Evolutionary conservation across 2,329 filamentous ascomycete genomes (phyloP), one percentile per base, ranked within the genome.

Genomic region (Metarhizium robertsii): DNA sequence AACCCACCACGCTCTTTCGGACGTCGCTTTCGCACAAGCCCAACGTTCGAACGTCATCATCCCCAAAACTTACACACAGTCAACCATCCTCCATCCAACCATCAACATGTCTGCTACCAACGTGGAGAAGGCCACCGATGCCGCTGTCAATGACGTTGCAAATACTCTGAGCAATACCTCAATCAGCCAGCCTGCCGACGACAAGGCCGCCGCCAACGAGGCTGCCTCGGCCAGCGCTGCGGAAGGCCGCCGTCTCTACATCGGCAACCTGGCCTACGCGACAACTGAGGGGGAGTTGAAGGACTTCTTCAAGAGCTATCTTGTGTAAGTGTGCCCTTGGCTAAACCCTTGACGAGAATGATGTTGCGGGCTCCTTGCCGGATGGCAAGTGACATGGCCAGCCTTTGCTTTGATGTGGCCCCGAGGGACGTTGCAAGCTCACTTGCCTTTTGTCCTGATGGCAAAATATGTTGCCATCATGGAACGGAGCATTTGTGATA

Each of bases 261-360:
- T 99, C 81, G 94, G 94, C 83, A 99, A 99, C 84, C 89, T 99
- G 85, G 94, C 94, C 71, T 99, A 99, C 77, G 92, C 92, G 87
- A 97, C 94, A 86, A 96, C 91, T 76, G 94, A 97, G 89, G 94
- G 89, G 87, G 91, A 96, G 87, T 90, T 99, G 84, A 96, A 95
- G 84, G 89, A 94, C 69, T 99, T 99, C 85, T 99, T 99, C 88
- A 92, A 94, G 84, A 89, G 87, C 77, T 97, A 96, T 84, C 88
- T 94, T 81, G 90, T 99, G 94, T 99, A 84, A 84, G 92, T 89
- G 8, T 30, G 2, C 42, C 25, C 14, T 48, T 29, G 45, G 3
- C 25, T 20, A 10, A 48, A 10, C 13, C 6, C 25, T 30, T 18
- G 11, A 48, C 6, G 25, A 29, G 4, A 48, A 29, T 48, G 20